A percentile compares a stretch with the other conserved stretches of the same genome.
Conservation (phyloP, 345 rosid species). For the Kernera saxatilis region DNA sequence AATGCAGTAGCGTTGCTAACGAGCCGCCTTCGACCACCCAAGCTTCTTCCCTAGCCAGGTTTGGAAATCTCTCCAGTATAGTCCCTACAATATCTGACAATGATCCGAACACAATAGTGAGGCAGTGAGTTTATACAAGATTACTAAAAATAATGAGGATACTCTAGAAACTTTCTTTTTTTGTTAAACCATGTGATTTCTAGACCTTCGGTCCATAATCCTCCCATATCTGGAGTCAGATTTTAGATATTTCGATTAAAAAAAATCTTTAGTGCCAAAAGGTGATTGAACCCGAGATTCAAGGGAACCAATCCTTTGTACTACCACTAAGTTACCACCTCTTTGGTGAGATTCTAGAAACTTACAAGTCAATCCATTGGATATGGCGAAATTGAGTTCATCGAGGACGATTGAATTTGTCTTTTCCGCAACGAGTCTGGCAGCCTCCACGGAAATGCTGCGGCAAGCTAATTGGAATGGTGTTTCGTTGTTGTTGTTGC, state of each 20-base stretch:
- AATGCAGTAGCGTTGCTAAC: constrained; percentile 35
- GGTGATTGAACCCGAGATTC: too few species aligned
- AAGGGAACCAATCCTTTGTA: too few species aligned
- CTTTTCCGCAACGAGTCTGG: not conserved
- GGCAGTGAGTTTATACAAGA: not conserved
- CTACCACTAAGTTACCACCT: too few species aligned
- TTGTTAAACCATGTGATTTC: too few species aligned
- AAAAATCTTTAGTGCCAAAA: too few species aligned
- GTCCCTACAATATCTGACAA: not conserved
- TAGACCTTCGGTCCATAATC: too few species aligned
- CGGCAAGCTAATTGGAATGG: constrained; percentile 5
- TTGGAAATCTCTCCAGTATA: constrained; percentile 19
- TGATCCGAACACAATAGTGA: not conserved
- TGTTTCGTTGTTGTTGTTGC: not conserved
- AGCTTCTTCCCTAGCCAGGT: constrained; percentile 29
- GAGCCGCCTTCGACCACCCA: constrained; percentile 6
- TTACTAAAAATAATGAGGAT: not conserved
- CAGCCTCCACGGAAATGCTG: not conserved
- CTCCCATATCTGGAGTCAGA: too few species aligned
- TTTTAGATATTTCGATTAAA: too few species aligned
- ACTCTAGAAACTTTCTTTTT: too few species aligned
- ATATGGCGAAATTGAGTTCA: constrained; percentile 6
- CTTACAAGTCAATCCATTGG: constrained; percentile 7
- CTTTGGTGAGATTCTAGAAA: not conserved
- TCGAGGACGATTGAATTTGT: not conserved